Evolutionary conservation across 2,329 filamentous ascomycete species (phyloP), one percentile per base, ranked within the genome.

Genomic region (Botrytis aclada): DNA sequence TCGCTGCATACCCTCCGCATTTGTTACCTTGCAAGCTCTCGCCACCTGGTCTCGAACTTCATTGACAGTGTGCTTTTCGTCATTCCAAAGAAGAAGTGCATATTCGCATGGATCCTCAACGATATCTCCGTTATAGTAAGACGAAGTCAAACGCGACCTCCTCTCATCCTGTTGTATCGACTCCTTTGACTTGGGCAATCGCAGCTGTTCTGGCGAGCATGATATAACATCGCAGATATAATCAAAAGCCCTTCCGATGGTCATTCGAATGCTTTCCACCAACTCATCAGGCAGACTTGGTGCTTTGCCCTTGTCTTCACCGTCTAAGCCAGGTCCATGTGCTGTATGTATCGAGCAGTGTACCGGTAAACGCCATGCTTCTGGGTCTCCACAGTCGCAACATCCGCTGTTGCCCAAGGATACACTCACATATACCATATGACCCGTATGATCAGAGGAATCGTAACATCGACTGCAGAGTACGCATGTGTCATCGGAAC

Each of bases 201-300:
- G 90, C 66, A 99, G 86, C 83, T 99, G 95, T 83, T 99, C 97
- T 0, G 97, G 97, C 1, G 95, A 97, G 83, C 97, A 99, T 3
- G 96, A 98, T 76, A 98, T 94, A 74, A 99, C 94, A 84, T 99
- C 96, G 84, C 95, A 98, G 75, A 99, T 91, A 81, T 97, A 99
- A 84, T 99, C 96, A 75, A 98, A 88, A 18, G 90, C 91, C 74
- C 93, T 88, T 2, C 93, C 89, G 75, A 99, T 91, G 0, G 96
- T 98, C 87, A 93, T 93, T 72, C 91, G 89, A 74, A 98, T 94
- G 78, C 90, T 92, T 73, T 90, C 85, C 45, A 92, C 84, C 70
- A 98, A 86, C 60, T 97, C 93, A 45, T 89, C 86, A 0, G 96
- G 93, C 66, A 98, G 83, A 8, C 83, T 85, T 64, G 86, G 84